phyloP scores from a whole-genome alignment of 768 basidiomycete genomes.

The Neoboletus subvelutipes region DNA sequence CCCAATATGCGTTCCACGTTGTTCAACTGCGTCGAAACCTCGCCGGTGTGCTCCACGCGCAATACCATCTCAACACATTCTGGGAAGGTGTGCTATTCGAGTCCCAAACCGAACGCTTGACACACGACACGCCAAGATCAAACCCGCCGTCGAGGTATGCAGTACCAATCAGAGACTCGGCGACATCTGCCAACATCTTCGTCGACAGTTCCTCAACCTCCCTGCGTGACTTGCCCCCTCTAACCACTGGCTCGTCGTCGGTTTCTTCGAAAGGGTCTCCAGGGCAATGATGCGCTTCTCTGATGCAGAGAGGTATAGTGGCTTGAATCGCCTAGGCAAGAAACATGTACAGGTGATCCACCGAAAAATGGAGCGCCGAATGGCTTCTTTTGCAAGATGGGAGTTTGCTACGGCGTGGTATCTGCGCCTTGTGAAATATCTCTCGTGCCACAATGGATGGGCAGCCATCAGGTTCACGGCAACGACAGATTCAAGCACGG shows the following conservation, averaged over 20 bases:
- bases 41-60: conserved; percentile 27
- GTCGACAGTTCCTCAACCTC: conserved; percentile 54
- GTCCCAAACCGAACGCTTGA: conserved; percentile 56
- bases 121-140: conserved; percentile 57
- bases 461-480: conserved; percentile 59
- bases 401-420: conserved; percentile 75
- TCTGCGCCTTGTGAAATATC: conserved; percentile 67
- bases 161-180: conserved; percentile 82
- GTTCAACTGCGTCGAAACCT: conserved; percentile 49
- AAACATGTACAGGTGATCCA: conserved; percentile 67
- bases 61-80: conserved; percentile 44
- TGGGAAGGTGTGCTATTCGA: conserved; percentile 55
- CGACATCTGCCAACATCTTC: conserved; percentile 82
- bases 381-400: conserved; percentile 63
- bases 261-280: conserved; percentile 29
- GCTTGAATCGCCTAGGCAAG: conserved; percentile 41
- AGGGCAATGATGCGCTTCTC: neutral
- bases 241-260: conserved; percentile 16
- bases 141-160: conserved; percentile 69
- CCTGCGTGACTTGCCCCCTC: conserved; percentile 29
- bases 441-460: conserved; percentile 76
- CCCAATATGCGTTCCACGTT: conserved; percentile 66
- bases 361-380: conserved; percentile 48
- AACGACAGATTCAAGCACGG: conserved; percentile 65
- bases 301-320: conserved; percentile 28